Percentiles rank a stretch among this genome's conserved stretches.
phyloP scores from a whole-genome alignment of 495 filamentous ascomycete species.

The Xylaria flabelliformis region DNA sequence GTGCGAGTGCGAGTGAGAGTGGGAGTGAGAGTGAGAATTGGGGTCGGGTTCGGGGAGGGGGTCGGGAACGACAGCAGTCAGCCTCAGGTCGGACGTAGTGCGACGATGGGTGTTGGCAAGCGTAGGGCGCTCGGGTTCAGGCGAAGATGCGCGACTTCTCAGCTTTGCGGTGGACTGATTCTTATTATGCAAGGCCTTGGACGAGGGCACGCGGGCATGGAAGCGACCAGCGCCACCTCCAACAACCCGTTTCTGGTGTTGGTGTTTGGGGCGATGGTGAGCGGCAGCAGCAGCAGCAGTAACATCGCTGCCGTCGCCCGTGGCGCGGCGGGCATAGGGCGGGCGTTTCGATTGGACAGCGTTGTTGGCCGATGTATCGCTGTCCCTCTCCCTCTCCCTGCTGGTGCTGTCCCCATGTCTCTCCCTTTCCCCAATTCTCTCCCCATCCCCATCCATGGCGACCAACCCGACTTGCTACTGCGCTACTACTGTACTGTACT shows the following conservation, averaged over 20 bases:
- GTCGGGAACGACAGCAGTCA: slow-evolving; percentile 45
- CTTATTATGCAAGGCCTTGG: slow-evolving; percentile 48
- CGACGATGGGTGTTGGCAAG: slow-evolving; percentile 50
- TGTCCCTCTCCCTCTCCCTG: slow-evolving; percentile 5
- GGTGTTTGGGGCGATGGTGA: slow-evolving; percentile 44
- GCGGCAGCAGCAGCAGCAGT: not conserved
- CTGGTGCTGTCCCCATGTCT: slow-evolving; percentile 15
- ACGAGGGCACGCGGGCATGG: slow-evolving; percentile 51
- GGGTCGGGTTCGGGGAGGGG: slow-evolving; percentile 36
- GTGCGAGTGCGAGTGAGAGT: slow-evolving; percentile 35
- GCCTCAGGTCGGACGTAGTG: slow-evolving; percentile 50
- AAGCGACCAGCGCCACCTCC: slow-evolving; percentile 47
- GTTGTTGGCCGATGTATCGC: slow-evolving; percentile 29
- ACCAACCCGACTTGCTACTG: not conserved
- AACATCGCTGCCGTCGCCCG: slow-evolving; percentile 35
- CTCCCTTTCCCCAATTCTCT: slow-evolving; percentile 13
- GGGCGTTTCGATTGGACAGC: slow-evolving; percentile 59
- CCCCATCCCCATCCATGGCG: slow-evolving; percentile 17
- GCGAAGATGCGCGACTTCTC: slow-evolving; percentile 45
- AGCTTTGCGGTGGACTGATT: slow-evolving; percentile 51
- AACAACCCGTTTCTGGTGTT: slow-evolving; percentile 54
- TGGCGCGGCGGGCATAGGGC: slow-evolving; percentile 43
- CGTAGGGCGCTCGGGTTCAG: slow-evolving; percentile 44
- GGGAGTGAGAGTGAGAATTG: slow-evolving; percentile 39
- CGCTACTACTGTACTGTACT: too few relatives aligned